Base-by-base conservation (phyloP, 2,329 filamentous ascomycete genomes). In the Fusarium cicatricum region DNA sequence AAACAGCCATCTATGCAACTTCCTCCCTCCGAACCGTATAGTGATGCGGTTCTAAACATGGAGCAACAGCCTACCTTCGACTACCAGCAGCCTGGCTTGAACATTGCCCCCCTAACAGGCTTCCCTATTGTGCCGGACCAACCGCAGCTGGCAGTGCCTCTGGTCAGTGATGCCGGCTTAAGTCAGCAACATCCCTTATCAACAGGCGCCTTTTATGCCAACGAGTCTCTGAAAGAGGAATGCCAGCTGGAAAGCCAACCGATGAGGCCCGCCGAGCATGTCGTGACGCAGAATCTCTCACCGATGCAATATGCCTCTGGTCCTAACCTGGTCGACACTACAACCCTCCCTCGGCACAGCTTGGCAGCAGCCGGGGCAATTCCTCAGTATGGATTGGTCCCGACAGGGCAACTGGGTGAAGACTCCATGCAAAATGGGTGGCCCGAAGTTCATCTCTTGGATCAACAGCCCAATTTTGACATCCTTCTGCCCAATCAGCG, bases 401-500 rank as follows among this genome's bases (percentile, higher is more conserved):
- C 63, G 16, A 45, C 52, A 9, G 53, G 48, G 12, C 57, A 59
- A 21, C 36, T 62, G 2, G 45, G 60, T 9, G 55, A 55, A 45
- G 42, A 56, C 38, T 23, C 40, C 5, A 43, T 37, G 19, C 43
- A 61, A 19, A 55, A 58, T 28, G 55, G 49, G 12, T 70, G 66
- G 65, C 46, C 33, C 21, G 58, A 69, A 15, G 26, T 55, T 11
- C 41, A 58, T 7, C 47, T 62, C 7, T 38, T 66, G 16, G 65
- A 64, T 9, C 71, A 70, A 28, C 62, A 68, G 26, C 52, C 69
- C 6, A 67, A 61, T 40, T 69, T 67, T 56, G 68, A 74, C 48
- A 67, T 71, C 28, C 43, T 71, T 5, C 45, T 70, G 33, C 65
- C 71, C 12, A 70, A 69, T 29, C 70, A 73, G 49, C 64, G 72